These are phyloP conservation scores for Macrolepiota fuliginosa DNA, from an alignment of 768 basidiomycete species.

Conservation along the genomic window DNA sequence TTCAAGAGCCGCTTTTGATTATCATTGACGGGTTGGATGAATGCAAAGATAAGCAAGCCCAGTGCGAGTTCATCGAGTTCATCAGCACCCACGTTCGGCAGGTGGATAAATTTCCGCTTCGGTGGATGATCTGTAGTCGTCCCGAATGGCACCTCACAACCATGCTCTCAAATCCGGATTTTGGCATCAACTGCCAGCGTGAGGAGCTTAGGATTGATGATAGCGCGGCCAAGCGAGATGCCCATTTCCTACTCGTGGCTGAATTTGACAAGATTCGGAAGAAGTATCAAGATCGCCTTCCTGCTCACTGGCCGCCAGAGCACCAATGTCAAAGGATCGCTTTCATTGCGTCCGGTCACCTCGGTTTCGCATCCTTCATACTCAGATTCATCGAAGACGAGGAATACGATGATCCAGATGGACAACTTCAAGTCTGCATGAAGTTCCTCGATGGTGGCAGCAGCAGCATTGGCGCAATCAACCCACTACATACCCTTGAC, in stretches of 20 bases:
- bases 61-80: constrained; percentile 9
- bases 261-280: not conserved
- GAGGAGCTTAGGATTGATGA: constrained; percentile 4
- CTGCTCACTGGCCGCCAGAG: constrained; percentile 5
- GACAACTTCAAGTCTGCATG: constrained; percentile 3
- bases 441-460: not conserved
- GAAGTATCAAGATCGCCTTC: not conserved
- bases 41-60: not conserved
- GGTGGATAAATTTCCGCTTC: not conserved
- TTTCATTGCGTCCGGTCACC: not conserved
- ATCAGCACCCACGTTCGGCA: not conserved
- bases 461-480: not conserved
- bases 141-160: constrained; percentile 8
- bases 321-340: not conserved
- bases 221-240: not conserved
- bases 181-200: not conserved
- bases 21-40: not conserved
- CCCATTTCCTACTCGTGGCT: not conserved
- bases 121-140: not conserved
- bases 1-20: not conserved
- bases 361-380: constrained; percentile 1
- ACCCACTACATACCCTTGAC: constrained; percentile 3
- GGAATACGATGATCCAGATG: not conserved
- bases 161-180: not conserved
- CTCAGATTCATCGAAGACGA: constrained; percentile 3